Percentiles rank a stretch among this genome's conserved stretches.
Conservation (phyloP, 2,329 filamentous ascomycete species). For the Sphaceloma murrayae region DNA sequence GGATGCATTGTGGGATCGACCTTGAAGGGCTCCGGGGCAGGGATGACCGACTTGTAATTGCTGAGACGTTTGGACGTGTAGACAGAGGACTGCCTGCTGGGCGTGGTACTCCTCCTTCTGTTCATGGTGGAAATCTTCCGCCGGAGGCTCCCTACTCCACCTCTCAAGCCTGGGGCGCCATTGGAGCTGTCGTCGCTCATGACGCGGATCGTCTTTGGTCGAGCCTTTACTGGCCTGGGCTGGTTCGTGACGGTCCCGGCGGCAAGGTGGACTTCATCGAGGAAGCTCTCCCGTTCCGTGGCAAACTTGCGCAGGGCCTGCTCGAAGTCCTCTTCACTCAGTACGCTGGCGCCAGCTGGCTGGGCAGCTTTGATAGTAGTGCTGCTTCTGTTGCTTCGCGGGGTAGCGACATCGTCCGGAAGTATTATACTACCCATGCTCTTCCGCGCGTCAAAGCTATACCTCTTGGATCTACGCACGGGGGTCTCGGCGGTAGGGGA, state of each 20-base stretch:
- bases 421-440: constrained; percentile 44
- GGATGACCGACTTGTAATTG: constrained; percentile 97
- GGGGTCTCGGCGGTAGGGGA: constrained; percentile 32
- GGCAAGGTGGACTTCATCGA: constrained; percentile 83
- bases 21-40: constrained; percentile 81
- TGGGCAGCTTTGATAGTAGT: constrained; percentile 47
- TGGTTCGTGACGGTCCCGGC: constrained; percentile 65
- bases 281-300: constrained; percentile 83
- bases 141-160: constrained; percentile 72
- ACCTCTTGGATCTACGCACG: constrained; percentile 31
- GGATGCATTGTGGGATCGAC: constrained; percentile 91
- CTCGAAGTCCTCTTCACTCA: constrained; percentile 82
- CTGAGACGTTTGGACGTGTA: constrained; percentile 82
- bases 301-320: constrained; percentile 89
- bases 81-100: constrained; percentile 55
- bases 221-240: constrained; percentile 49
- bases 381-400: constrained; percentile 56
- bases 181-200: constrained; percentile 50
- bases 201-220: constrained; percentile 73
- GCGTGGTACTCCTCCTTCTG: constrained; percentile 47
- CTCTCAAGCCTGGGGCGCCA: constrained; percentile 39
- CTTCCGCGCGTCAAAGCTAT: constrained; percentile 40
- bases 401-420: constrained; percentile 35
- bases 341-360: constrained; percentile 32
- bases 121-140: constrained; percentile 95